phyloP scores from a whole-genome alignment of 768 basidiomycete species.

The Boletus tomentosulus region DNA sequence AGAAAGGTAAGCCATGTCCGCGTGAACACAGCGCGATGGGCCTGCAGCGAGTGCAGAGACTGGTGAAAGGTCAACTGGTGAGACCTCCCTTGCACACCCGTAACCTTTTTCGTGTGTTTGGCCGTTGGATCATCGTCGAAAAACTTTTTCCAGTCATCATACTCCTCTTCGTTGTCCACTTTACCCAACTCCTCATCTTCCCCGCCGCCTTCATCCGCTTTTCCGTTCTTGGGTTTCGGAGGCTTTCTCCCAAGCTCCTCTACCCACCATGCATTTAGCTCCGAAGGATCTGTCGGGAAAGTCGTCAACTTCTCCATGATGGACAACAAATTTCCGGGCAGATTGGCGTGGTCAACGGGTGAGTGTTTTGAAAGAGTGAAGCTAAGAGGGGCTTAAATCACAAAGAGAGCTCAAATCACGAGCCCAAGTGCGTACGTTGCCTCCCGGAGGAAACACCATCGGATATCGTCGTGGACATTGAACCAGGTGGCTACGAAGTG shows the following conservation, averaged over 20 bases:
- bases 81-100: constrained; percentile 42
- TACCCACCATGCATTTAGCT: constrained; percentile 79
- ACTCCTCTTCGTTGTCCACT: constrained; percentile 40
- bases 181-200: constrained; percentile 31
- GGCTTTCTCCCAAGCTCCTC: constrained; percentile 59
- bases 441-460: constrained; percentile 87
- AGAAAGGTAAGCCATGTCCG: constrained; percentile 75
- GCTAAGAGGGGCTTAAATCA: constrained; percentile 8
- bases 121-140: constrained; percentile 60
- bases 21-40: constrained; percentile 79
- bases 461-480: constrained; percentile 73
- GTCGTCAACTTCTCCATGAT: constrained; percentile 65
- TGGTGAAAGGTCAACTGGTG: constrained; percentile 71
- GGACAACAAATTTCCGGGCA: constrained; percentile 51
- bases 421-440: constrained; percentile 47
- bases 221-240: constrained; percentile 43
- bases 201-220: constrained; percentile 37
- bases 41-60: constrained; percentile 68
- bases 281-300: constrained; percentile 66
- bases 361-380: constrained; percentile 24
- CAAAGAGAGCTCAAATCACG: neutral
- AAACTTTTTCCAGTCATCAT: constrained; percentile 74
- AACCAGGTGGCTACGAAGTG: constrained; percentile 71
- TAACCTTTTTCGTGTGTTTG: constrained; percentile 34
- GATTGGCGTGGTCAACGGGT: constrained; percentile 35